Evolutionary conservation across 1,284 basidiomycete species (phyloP), one percentile per base, ranked within the genome.

Genomic region (Boletus hoseneyae): DNA sequence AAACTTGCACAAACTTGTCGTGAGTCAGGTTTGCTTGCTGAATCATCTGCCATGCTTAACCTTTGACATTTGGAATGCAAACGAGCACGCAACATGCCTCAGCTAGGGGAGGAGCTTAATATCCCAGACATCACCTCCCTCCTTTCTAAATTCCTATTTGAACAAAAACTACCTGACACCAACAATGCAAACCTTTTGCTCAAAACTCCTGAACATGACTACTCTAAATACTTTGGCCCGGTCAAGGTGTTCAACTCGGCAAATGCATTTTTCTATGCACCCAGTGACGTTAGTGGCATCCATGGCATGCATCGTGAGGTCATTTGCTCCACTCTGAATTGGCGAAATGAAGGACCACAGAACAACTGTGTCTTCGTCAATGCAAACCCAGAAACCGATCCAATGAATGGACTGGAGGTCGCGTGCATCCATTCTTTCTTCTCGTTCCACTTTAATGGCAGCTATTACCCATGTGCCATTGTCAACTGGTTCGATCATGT

Each of bases 401-500:
- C 8, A 8, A 39, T 47, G 34, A 18, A 33, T 1, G 35, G 50
- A 3, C 47, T 66, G 47, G 45, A 53, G 2, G 45, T 65, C 16
- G 63, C 38, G 1, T 48, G 45, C 1, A 47, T 62, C 8, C 42
- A 16, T 16, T 16, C 16, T 16, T 62, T 69, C 19, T 62, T 70
- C 33, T 58, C 57, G 0, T 62, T 70, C 34, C 4, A 16, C 11
- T 36, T 36, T n/a, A n/a, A 36, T n/a, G 35, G 35, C n/a, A 36
- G 1, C n/a, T 19, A 18, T 8, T 36, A 36, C 16, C 35, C 18
- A 19, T 36, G 35, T 36, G 35, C 35, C 4, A 18, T 18, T 19
- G 16, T 18, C 9, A 9, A 19, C 6, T 36, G 35, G 35, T 36
- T 36, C 6, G 9, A 36, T 19, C n/a, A 11, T 36, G 35, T 36